Percentiles rank a stretch among this genome's conserved stretches.
Evolutionary conservation across 345 rosid genomes (phyloP).

Genomic region (Aurinia saxatilis): DNA sequence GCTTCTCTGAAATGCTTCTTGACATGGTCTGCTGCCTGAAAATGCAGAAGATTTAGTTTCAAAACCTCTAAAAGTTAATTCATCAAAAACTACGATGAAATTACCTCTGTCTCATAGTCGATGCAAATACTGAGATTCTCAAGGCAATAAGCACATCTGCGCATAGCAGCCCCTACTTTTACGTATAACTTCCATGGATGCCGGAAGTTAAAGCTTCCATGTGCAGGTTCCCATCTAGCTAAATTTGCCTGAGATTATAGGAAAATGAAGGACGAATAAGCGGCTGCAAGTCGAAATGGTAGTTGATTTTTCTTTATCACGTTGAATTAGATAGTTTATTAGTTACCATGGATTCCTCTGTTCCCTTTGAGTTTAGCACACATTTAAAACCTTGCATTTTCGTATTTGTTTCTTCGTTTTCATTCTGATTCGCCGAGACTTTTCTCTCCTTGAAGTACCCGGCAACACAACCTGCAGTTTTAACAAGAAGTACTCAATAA

Average conservation of each 20-base stretch:
- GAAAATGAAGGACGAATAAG: background rate
- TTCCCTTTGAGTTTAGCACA: slow-evolving; percentile 66
- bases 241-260: slow-evolving; percentile 42
- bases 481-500: no score
- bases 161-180: slow-evolving; percentile 55
- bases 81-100: background rate
- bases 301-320: background rate
- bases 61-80: background rate
- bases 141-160: slow-evolving; percentile 58
- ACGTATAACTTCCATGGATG: slow-evolving; percentile 84
- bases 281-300: background rate
- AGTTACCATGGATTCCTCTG: slow-evolving; percentile 64
- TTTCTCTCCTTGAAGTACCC: slow-evolving; percentile 41
- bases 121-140: slow-evolving; percentile 44
- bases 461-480: slow-evolving; percentile 39
- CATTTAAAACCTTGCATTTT: slow-evolving; percentile 46
- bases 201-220: slow-evolving; percentile 54
- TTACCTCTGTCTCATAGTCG: slow-evolving; percentile 44
- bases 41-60: background rate
- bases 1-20: slow-evolving; percentile 35
- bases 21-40: slow-evolving; percentile 44
- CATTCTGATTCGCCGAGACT: background rate
- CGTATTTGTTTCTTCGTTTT: slow-evolving; percentile 29
- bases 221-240: slow-evolving; percentile 81
- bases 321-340: background rate